Evolutionary conservation across 805 yeast genomes (phyloP).

Genomic region (Metschnikowia lachancei): DNA sequence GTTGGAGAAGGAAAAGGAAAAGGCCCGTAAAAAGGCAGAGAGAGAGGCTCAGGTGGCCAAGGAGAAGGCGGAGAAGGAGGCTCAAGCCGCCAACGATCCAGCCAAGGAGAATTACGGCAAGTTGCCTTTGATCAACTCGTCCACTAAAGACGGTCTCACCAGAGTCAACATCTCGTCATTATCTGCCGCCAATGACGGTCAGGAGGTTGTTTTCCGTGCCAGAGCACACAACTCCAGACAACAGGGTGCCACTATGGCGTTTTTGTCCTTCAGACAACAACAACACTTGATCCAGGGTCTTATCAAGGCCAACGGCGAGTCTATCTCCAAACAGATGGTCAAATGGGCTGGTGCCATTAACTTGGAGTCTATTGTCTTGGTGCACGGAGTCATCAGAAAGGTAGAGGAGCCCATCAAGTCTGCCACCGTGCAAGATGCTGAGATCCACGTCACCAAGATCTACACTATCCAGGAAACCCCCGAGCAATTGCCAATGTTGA

Average conservation of each 20-base stretch:
- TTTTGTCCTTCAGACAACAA: constrained; percentile 91
- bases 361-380: constrained; percentile 88
- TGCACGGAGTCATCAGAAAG: constrained; percentile 78
- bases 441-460: constrained; percentile 72
- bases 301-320: constrained; percentile 46
- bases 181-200: constrained; percentile 65
- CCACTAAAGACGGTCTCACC: constrained; percentile 58
- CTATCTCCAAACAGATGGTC: constrained; percentile 89
- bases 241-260: constrained; percentile 93
- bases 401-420: constrained; percentile 85
- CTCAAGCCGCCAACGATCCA: constrained; percentile 69
- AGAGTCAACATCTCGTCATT: constrained; percentile 60
- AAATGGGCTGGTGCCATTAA: constrained; percentile 89
- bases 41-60: constrained; percentile 83
- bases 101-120: constrained; percentile 89
- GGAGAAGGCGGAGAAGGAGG: constrained; percentile 80
- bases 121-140: constrained; percentile 80
- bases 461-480: constrained; percentile 85
- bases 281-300: constrained; percentile 84
- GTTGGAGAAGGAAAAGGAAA: constrained; percentile 88
- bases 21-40: constrained; percentile 89
- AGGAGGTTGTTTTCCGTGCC: constrained; percentile 83
- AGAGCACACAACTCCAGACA: constrained; percentile 90
- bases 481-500: constrained; percentile 84
- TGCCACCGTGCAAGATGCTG: constrained; percentile 88